Percentiles rank a stretch among this genome's conserved stretches.
Evolutionary conservation across 768 basidiomycete species (phyloP).

Genomic region (Mycena indigotica): DNA sequence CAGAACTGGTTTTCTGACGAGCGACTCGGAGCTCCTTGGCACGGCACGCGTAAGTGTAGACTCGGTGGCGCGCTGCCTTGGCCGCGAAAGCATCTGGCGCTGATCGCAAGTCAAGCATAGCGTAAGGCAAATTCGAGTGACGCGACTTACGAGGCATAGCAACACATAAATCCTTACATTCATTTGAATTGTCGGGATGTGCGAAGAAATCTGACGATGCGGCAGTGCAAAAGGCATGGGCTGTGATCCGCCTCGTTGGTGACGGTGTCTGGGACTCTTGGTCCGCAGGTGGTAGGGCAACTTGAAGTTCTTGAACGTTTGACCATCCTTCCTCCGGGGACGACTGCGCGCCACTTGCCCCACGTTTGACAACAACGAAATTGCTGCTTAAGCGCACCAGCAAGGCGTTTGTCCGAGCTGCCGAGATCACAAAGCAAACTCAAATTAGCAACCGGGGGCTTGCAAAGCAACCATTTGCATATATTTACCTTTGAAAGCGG

Average conservation of each 20-base stretch:
- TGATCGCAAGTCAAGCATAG: too few species aligned
- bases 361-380: neutral
- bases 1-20: neutral
- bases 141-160: neutral
- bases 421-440: neutral
- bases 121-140: too few species aligned
- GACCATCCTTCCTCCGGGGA: too few species aligned
- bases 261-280: neutral
- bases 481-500: neutral
- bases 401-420: neutral
- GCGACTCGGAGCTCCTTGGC: neutral
- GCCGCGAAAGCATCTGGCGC: neutral
- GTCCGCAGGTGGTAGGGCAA: too few species aligned
- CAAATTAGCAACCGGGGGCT: neutral
- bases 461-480: too few species aligned
- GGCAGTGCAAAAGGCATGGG: too few species aligned
- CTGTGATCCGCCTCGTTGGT: neutral
- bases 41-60: neutral
- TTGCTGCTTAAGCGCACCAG: neutral
- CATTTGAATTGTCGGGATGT: too few species aligned
- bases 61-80: neutral
- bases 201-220: too few species aligned
- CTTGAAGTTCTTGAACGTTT: too few species aligned
- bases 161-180: too few species aligned
- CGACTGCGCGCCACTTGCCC: too few species aligned